phyloP scores from a whole-genome alignment of 169 alveolate species.

The Plasmodium chabaudi region DNA sequence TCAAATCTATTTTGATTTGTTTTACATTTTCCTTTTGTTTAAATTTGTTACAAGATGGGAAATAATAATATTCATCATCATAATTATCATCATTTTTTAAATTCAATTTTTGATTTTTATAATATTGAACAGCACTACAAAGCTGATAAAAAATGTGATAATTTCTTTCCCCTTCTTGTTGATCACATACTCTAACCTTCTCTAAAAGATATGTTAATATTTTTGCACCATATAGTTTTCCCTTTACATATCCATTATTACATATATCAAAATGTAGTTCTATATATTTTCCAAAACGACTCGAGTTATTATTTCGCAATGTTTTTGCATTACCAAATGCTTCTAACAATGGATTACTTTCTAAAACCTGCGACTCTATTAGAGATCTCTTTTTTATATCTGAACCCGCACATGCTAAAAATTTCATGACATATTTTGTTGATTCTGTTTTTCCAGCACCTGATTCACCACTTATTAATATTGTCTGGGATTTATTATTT shows the following conservation, averaged over 20 bases:
- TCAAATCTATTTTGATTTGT: constrained; percentile 34
- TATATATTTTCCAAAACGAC: constrained; percentile 99
- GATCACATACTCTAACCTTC: constrained; percentile 96
- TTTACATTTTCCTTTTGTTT: constrained; percentile 42
- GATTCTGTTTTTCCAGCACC: constrained; percentile 99
- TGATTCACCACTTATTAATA: constrained; percentile 98
- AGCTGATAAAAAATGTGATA: constrained; percentile 98
- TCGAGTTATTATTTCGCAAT: constrained; percentile 94
- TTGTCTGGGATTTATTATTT: constrained; percentile 92
- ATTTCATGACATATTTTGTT: constrained; percentile 96
- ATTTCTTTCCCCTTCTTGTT: constrained; percentile 96
- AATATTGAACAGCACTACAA: constrained; percentile 88
- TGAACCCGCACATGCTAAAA: constrained; percentile 93
- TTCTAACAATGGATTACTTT: constrained; percentile 98
- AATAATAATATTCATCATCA: constrained; percentile 60
- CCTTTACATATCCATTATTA: constrained; percentile 69
- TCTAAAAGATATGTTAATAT: constrained; percentile 97
- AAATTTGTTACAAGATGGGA: constrained; percentile 59
- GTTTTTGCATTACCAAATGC: constrained; percentile 99
- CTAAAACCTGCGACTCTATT: constrained; percentile 93
- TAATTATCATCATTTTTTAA: neutral
- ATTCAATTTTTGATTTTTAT: neutral
- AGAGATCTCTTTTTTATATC: constrained; percentile 79
- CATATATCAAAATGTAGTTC: constrained; percentile 91
- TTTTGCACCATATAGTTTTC: constrained; percentile 95